These are phyloP conservation scores for Perilla frutescens DNA, from an alignment of 257 asterid genomes.

Conservation along the genomic window DNA sequence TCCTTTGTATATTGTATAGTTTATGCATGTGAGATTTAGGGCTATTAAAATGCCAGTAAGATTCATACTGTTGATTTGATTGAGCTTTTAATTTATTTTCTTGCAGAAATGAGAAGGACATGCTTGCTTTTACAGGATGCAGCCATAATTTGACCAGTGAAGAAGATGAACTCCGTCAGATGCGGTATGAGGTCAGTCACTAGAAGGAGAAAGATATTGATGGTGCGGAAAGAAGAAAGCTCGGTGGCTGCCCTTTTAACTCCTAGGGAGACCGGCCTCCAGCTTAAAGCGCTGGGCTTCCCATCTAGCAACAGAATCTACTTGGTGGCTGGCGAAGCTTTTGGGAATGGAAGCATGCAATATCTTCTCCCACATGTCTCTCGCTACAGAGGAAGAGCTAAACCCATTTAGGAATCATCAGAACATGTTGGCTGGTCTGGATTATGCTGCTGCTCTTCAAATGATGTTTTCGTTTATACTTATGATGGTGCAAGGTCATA, in stretches of 20 bases:
- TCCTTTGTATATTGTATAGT: not conserved
- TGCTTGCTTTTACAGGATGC: constrained; percentile 98
- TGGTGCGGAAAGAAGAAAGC: constrained; percentile 72
- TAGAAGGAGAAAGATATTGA: constrained; percentile 99
- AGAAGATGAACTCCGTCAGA: constrained; percentile 81
- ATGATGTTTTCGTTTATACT: constrained; percentile 83
- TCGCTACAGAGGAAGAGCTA: constrained; percentile 73
- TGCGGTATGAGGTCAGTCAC: constrained; percentile 89
- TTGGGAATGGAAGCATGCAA: constrained; percentile 90
- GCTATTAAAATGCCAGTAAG: not conserved
- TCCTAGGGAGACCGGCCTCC: constrained; percentile 91
- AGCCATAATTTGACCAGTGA: constrained; percentile 83
- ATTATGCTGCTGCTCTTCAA: constrained; percentile 84
- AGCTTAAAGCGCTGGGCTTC: constrained; percentile 82
- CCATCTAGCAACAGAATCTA: constrained; percentile 79
- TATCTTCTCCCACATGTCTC: constrained; percentile 77
- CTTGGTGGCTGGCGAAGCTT: constrained; percentile 96
- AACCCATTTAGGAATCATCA: constrained; percentile 79
- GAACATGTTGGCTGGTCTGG: constrained; percentile 97
- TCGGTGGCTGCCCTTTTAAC: constrained; percentile 96
- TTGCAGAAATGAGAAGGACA: constrained; percentile 94
- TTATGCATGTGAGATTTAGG: constrained; percentile 3
- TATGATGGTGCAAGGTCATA: constrained; percentile 96
- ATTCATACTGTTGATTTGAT: not conserved
- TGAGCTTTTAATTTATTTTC: constrained; percentile 32